Evolutionary conservation across 768 basidiomycete species (phyloP).

Genomic region (Rhodosporidiobolus sp.): DNA sequence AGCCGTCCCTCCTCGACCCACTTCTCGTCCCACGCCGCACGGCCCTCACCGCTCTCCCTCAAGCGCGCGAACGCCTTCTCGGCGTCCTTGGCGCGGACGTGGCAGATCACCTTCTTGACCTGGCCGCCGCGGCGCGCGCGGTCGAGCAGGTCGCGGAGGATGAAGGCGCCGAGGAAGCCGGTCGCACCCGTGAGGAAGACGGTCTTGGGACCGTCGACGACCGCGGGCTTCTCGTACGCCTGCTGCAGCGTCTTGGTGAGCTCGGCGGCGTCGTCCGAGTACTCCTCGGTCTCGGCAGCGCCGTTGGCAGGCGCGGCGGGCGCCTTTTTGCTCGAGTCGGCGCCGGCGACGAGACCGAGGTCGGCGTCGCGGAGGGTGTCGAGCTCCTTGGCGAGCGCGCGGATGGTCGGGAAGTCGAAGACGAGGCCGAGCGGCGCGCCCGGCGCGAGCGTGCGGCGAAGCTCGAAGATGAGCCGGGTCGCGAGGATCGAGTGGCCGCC

Average conservation of each 20-base stretch:
- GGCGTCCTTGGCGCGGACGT: slow-evolving; percentile 70
- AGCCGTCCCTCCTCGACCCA: slow-evolving; percentile 70
- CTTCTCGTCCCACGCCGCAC: slow-evolving; percentile 80
- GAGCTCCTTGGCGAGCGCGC: slow-evolving; percentile 69
- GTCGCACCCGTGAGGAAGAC: slow-evolving; percentile 96
- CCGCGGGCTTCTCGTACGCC: slow-evolving; percentile 54
- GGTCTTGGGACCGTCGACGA: slow-evolving; percentile 52
- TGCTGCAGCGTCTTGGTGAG: slow-evolving; percentile 61
- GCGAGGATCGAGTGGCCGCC: slow-evolving; percentile 98
- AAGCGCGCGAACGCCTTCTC: slow-evolving; percentile 68
- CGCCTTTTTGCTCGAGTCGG: slow-evolving; percentile 5
- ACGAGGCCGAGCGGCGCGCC: slow-evolving; percentile 87
- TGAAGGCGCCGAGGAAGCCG: slow-evolving; percentile 92
- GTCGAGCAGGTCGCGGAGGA: slow-evolving; percentile 73
- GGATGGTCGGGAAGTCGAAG: slow-evolving; percentile 84
- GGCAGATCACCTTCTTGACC: slow-evolving; percentile 83
- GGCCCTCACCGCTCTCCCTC: slow-evolving; percentile 66
- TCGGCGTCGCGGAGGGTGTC: slow-evolving; percentile 74
- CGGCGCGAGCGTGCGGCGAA: slow-evolving; percentile 84
- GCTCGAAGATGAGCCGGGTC: slow-evolving; percentile 92
- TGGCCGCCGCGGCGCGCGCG: slow-evolving; percentile 51
- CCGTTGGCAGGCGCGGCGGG: slow-evolving; percentile 26
- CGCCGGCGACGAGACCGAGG: slow-evolving; percentile 62
- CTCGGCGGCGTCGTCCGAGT: slow-evolving; percentile 71
- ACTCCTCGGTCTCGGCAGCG: slow-evolving; percentile 53